Conservation (phyloP, 768 basidiomycete species). For the Pleurotus giganteus region DNA sequence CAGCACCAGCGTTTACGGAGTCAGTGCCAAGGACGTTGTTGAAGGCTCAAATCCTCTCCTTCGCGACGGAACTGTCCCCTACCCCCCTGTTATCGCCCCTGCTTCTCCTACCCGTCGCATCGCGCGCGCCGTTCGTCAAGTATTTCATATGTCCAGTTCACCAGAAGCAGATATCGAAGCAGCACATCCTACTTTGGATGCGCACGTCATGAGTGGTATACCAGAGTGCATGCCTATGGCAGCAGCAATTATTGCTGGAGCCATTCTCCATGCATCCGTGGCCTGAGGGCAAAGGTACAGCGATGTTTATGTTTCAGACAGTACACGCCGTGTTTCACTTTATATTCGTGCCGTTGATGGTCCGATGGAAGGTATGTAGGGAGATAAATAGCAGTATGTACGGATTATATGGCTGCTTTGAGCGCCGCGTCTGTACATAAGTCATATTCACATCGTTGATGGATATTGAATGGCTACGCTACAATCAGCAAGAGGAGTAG, state of each 20-base stretch:
- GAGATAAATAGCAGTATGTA: too few relatives aligned
- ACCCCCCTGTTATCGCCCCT: neutral
- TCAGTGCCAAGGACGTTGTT: neutral
- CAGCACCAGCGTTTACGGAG: neutral
- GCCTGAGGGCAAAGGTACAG: neutral
- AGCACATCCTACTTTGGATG: neutral
- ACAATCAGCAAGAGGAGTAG: neutral
- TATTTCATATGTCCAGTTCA: neutral
- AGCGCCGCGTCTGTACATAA: too few relatives aligned
- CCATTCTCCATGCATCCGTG: constrained; percentile 1
- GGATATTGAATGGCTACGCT: too few relatives aligned
- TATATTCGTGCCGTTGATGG: too few relatives aligned
- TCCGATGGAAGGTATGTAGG: too few relatives aligned
- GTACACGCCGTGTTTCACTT: too few relatives aligned
- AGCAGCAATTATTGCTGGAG: neutral
- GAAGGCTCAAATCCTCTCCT: neutral
- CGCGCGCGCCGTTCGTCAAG: neutral
- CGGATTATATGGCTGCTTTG: too few relatives aligned
- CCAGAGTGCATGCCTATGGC: constrained; percentile 4
- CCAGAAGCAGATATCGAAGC: neutral
- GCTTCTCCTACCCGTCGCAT: neutral
- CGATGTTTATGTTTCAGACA: neutral
- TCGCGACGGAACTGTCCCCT: neutral
- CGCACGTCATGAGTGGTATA: neutral
- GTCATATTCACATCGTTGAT: too few relatives aligned